Evolutionary conservation across 2,329 filamentous ascomycete genomes (phyloP).

Genomic region (Emmonsia crescens): DNA sequence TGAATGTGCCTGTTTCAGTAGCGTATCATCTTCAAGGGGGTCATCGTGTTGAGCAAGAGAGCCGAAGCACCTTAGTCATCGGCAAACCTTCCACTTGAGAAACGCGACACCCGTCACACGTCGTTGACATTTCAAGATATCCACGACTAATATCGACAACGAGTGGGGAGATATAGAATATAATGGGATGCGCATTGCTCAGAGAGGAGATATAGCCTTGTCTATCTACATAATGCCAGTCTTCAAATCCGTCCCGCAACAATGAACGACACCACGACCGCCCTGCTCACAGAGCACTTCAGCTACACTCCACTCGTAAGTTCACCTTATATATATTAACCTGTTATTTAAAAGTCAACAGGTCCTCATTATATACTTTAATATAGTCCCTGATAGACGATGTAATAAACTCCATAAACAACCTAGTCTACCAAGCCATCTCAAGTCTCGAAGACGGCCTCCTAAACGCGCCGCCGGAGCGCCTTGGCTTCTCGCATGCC

Average conservation of each 20-base stretch:
- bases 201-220: neutral
- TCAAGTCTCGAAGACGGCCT: constrained; percentile 79
- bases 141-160: neutral
- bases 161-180: neutral
- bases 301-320: constrained; percentile 84
- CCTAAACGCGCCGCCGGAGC: constrained; percentile 58
- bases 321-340: constrained; percentile 12
- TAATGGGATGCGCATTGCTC: neutral
- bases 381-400: constrained; percentile 83
- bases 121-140: neutral
- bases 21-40: no score
- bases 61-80: neutral
- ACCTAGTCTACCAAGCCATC: constrained; percentile 79
- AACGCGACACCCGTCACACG: neutral
- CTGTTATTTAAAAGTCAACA: no score
- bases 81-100: neutral
- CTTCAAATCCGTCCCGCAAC: constrained; percentile 7
- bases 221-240: neutral
- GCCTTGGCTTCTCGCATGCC: constrained; percentile 63
- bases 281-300: constrained; percentile 87
- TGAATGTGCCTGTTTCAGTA: no score
- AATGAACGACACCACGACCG: constrained; percentile 37
- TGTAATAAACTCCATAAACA: constrained; percentile 94
- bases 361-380: constrained; percentile 5
- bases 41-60: no score